Evolutionary conservation across 2,329 filamentous ascomycete genomes (phyloP), one percentile per base, ranked within the genome.

Genomic region (Aaosphaeria pasadenensis): DNA sequence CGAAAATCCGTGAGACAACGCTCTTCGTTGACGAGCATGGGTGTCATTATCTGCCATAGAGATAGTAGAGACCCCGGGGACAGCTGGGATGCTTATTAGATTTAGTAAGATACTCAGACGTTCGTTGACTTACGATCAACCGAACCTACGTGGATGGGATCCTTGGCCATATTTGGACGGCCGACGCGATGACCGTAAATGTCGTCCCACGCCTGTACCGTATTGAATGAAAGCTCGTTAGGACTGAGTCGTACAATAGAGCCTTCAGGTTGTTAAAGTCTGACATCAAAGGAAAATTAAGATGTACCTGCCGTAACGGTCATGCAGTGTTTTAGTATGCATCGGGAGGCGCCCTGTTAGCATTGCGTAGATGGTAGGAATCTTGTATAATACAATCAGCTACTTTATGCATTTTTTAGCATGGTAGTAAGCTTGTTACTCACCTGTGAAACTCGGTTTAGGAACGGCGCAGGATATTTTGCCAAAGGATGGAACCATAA

Each of bases 171-270:
- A 42, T 52, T 52, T 9, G 44, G 52, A 36, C 47, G 28, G 11
- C 52, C 56, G 5, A 47, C 40, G 1, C 54, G 44, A 30, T 53
- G 49, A 7, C 52, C 56, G 38, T 71, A 71, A 42, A 76, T 74
- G 38, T 77, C 72, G 50, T 70, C 65, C 66, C 73, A 79, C 4
- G 64, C 63, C 5, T 66, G 50, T 6, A 59, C 58, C 6, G 66
- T 62, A 39, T 64, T 71, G 59, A 77, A 79, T 1, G 74, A 71
- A 5, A 79, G 67, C 52, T 78, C 74, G 47, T 75, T 70, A 4
- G 77, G 76, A 5, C 66, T 67, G 38, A 77, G 58, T 11, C 77
- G 71, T 6, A 79, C 74, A 2, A 79, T 70, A 1, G 68, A 64
- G 11, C 77, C 76, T 47, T 41, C 6, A 7, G 32, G 45, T 33